Percentiles rank a stretch among this genome's conserved stretches.
Conservation (phyloP, 345 rosid genomes). For the thale cress (Arabidopsis thaliana) region DNA sequence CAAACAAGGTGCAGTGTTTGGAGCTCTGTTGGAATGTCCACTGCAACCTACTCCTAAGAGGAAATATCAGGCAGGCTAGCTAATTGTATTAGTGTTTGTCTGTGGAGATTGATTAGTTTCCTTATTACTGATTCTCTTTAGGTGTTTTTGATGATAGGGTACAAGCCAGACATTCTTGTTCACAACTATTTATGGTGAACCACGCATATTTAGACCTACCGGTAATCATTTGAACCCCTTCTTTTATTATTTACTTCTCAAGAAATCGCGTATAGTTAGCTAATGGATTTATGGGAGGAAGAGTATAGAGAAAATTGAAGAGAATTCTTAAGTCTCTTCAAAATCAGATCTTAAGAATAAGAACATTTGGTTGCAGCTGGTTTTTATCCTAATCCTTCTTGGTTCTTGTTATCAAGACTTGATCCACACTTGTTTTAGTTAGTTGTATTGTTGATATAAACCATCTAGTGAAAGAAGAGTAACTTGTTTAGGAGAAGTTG, state of each 20-base stretch:
- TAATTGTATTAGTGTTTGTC: not conserved
- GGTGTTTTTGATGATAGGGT: slow-evolving; percentile 54
- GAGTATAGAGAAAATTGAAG: not conserved
- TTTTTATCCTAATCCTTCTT: not conserved
- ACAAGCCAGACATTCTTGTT: slow-evolving; percentile 84
- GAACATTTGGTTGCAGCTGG: not conserved
- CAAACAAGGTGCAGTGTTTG: slow-evolving; percentile 81
- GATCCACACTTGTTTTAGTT: not conserved
- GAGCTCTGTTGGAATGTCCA: slow-evolving; percentile 83
- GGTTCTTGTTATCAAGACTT: not conserved
- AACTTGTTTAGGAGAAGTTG: not conserved
- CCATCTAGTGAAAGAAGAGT: slow-evolving; percentile 23
- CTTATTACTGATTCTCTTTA: slow-evolving; percentile 9
- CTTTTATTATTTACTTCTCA: not conserved
- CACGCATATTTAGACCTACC: slow-evolving; percentile 91
- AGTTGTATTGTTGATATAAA: slow-evolving; percentile 6
- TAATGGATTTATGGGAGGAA: not conserved
- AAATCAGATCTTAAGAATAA: not conserved
- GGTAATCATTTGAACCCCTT: slow-evolving; percentile 51
- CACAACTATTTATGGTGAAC: slow-evolving; percentile 87
- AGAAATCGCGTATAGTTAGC: not conserved
- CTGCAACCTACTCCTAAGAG: slow-evolving; percentile 83
- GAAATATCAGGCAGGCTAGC: slow-evolving; percentile 75
- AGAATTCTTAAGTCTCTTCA: slow-evolving; percentile 21
- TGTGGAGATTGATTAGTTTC: not conserved